Evolutionary conservation across 139 green algal genomes (phyloP), one percentile per base, ranked within the genome.

Genomic region (Haematococcus sp.): DNA sequence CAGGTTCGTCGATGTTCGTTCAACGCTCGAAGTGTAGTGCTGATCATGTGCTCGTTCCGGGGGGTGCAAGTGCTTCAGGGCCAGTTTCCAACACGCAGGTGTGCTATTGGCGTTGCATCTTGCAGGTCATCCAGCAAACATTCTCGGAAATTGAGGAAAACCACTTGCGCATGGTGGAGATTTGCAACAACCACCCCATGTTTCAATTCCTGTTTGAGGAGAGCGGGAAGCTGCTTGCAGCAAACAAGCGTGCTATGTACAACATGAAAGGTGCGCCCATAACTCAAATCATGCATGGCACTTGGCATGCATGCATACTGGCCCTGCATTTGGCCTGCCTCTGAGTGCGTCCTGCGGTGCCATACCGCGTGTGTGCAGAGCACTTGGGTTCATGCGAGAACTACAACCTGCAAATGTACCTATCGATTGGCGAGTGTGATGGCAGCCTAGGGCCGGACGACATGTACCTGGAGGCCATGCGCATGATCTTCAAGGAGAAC

Each of bases 181-280:
- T 89, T 69, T 85, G 78, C 64, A 78, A 89, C 74, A 85, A 84
- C 63, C 84, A 87, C 32, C 83, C 86, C 11, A 91, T 91, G 81
- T 88, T 87, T 49, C 83, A 88, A 79, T 91, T 91, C 75, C 61
- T 91, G 65, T 91, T 91, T 72, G 84, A 88, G 46, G 63, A 80
- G 13, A 71, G 75, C 32, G 86, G 86, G 30, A 77, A 80, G 52
- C 79, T 91, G 54, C 79, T 91, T 25, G 70, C 80, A 25, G 86
- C 83, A 1, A 91, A 91, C 77, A 81, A 81, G 32, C 66, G 83
- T 4, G 83, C 86, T 0, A 60, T 83, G 60, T 60, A 78, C 40
- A 89, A 87, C 78, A 83, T 89, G 76, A 68, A 60, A 74, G 80
- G 80, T 87, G 46, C 27, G 70, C 61, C 54, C 11, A 11, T 11